Conservation (phyloP, 805 yeast species). For the Pichia insulana region DNA sequence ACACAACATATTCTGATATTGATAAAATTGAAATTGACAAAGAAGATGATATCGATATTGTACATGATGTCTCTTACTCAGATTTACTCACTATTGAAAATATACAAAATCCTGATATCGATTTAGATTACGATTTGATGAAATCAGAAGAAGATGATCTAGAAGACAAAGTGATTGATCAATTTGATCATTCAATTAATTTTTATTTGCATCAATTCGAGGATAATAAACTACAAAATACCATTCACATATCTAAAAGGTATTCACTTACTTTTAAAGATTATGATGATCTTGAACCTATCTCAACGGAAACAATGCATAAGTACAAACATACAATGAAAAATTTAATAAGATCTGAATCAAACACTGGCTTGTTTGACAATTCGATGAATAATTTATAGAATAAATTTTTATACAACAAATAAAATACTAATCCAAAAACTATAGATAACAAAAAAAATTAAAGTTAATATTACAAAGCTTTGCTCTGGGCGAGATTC, state of each 20-base stretch:
- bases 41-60: background rate
- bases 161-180: no score
- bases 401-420: background rate
- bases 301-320: constrained; percentile 3
- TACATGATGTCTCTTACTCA: background rate
- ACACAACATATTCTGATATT: background rate
- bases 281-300: constrained; percentile 14
- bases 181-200: background rate
- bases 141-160: background rate
- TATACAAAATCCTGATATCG: background rate
- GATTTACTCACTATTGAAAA: background rate
- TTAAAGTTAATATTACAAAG: constrained; percentile 1
- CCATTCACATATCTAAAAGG: constrained; percentile 2
- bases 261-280: constrained; percentile 20
- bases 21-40: background rate
- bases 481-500: constrained; percentile 32
- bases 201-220: background rate
- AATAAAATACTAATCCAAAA: no score
- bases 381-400: background rate
- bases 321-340: constrained; percentile 7
- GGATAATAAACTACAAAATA: background rate
- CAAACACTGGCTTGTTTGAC: constrained; percentile 3
- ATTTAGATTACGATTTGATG: background rate
- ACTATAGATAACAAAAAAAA: constrained; percentile 4
- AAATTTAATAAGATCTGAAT: background rate